Conservation (phyloP, 1,284 basidiomycete genomes). For the Lentinula novae-zelandiae region DNA sequence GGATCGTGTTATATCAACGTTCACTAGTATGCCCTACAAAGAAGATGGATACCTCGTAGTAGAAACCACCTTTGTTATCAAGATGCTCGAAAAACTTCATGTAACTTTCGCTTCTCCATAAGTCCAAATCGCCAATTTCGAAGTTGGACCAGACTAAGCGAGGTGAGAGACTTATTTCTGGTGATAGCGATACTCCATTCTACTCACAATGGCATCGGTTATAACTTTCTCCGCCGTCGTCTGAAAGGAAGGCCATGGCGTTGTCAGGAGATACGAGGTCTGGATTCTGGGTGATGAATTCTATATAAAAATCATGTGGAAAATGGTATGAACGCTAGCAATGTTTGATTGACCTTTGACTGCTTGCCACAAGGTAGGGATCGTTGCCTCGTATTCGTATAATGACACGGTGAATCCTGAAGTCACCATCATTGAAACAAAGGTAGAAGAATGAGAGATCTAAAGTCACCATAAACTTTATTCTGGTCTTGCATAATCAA, state of each 20-base stretch:
- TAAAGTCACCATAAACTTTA: constrained; percentile 18
- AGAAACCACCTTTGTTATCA: constrained; percentile 87
- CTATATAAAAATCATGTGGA: constrained; percentile 30
- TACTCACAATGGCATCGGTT: constrained; percentile 84
- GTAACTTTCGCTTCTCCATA: constrained; percentile 84
- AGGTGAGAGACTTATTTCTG: background rate
- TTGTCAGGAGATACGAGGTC: constrained; percentile 69
- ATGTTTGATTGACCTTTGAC: constrained; percentile 50
- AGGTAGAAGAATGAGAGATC: background rate
- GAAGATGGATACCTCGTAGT: constrained; percentile 67
- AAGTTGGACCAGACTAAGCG: constrained; percentile 84
- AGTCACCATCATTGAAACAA: background rate
- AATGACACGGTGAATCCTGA: constrained; percentile 82
- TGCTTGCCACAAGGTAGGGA: constrained; percentile 80
- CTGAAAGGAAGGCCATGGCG: constrained; percentile 77
- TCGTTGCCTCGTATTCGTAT: constrained; percentile 83
- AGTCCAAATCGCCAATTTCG: constrained; percentile 81
- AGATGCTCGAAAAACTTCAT: constrained; percentile 83
- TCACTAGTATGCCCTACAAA: background rate
- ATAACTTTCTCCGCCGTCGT: constrained; percentile 76
- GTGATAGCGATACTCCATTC: constrained; percentile 10
- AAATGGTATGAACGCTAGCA: background rate
- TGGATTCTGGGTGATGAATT: constrained; percentile 75
- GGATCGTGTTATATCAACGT: background rate
- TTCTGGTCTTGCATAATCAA: constrained; percentile 70